Conservation (phyloP, 106 monocot genomes). For the Alisma plantagoaquatica region DNA sequence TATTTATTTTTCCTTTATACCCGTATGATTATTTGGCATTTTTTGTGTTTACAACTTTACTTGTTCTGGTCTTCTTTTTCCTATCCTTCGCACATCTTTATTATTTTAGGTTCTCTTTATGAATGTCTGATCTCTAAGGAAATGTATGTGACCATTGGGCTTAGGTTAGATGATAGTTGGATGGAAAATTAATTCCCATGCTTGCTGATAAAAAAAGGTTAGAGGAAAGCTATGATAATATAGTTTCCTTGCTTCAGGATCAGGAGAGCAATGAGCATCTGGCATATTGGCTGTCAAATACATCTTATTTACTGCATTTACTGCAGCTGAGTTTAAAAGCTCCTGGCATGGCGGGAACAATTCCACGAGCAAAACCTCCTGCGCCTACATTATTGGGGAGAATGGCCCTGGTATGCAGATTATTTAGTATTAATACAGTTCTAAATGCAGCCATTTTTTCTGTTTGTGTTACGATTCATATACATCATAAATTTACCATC, state of each 20-base stretch:
- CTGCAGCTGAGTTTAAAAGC: conserved; percentile 88
- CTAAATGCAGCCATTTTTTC: not conserved
- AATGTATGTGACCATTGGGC: too few species aligned
- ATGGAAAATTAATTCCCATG: too few species aligned
- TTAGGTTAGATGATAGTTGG: too few species aligned
- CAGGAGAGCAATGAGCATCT: conserved; percentile 65
- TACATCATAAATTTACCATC: not conserved
- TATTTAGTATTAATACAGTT: conserved; percentile 1
- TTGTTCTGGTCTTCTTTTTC: too few species aligned
- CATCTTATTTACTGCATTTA: conserved; percentile 63
- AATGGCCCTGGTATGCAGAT: conserved; percentile 64
- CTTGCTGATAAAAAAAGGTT: too few species aligned
- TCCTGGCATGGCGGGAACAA: conserved; percentile 27
- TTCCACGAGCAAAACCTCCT: conserved; percentile 47
- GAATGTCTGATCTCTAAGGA: too few species aligned
- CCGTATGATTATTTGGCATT: too few species aligned
- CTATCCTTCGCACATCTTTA: too few species aligned
- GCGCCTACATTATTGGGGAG: conserved; percentile 83
- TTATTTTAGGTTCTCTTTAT: too few species aligned
- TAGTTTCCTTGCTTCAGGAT: conserved; percentile 33
- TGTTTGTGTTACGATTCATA: not conserved
- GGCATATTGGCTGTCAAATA: conserved; percentile 88
- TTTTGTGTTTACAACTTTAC: too few species aligned
- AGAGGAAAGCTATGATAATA: conserved; percentile 1
- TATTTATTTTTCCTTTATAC: too few species aligned